phyloP scores from a whole-genome alignment of 345 rosid genomes.

The Combretum micranthum region DNA sequence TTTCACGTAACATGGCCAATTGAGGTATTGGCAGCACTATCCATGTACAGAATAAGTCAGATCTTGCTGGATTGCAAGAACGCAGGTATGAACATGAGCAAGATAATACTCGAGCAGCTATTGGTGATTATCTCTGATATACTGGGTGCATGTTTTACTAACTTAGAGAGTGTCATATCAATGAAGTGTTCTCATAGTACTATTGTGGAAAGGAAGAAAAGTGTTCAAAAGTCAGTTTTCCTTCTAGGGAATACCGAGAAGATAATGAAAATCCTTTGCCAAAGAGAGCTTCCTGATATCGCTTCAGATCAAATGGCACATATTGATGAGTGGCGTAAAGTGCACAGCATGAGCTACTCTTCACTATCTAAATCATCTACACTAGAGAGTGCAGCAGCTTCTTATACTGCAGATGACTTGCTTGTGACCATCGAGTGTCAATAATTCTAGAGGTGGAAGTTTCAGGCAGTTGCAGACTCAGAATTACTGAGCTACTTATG shows the following conservation, averaged over 20 bases:
- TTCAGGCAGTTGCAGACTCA: too few species aligned
- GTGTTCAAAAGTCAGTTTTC: constrained; percentile 42
- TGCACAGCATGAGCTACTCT: constrained; percentile 16
- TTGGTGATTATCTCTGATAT: constrained; percentile 54
- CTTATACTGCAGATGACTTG: too few species aligned
- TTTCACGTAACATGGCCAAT: constrained; percentile 51
- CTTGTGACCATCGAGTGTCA: too few species aligned
- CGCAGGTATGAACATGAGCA: constrained; percentile 15
- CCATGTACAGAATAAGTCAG: constrained; percentile 70
- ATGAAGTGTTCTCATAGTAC: constrained; percentile 46
- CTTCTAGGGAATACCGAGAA: constrained; percentile 55
- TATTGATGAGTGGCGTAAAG: constrained; percentile 66
- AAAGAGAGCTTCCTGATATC: constrained; percentile 28
- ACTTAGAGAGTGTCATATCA: constrained; percentile 38
- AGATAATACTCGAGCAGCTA: constrained; percentile 34
- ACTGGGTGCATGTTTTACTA: constrained; percentile 69
- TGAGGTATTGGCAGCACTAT: constrained; percentile 62
- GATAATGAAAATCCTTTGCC: constrained; percentile 45
- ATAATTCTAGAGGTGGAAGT: too few species aligned
- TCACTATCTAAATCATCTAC: too few species aligned
- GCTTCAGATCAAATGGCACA: constrained; percentile 33
- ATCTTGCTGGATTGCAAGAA: constrained; percentile 30
- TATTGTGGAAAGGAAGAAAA: constrained; percentile 50
- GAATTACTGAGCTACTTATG: too few species aligned
- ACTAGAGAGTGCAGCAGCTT: too few species aligned